A percentile compares a stretch with the other conserved stretches of the same genome.
Conservation (phyloP, 2,329 filamentous ascomycete genomes). For the Emydomyces testavorans region DNA sequence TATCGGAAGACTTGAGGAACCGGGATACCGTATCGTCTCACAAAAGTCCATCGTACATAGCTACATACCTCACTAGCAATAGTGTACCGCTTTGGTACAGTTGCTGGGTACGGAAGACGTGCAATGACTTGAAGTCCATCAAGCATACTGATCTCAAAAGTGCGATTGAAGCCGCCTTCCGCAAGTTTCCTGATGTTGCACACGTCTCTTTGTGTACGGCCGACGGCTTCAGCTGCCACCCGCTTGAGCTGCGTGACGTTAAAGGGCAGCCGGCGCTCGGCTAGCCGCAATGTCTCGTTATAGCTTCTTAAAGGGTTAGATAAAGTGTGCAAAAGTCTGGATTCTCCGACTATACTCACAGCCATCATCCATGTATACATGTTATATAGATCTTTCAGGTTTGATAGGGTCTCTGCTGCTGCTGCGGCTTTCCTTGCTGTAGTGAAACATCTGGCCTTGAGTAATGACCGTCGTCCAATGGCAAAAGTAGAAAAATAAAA, state of each 20-base stretch:
- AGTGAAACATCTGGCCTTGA: no score
- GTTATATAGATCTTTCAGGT: no score
- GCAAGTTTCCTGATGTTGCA: slow-evolving; percentile 23
- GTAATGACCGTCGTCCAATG: no score
- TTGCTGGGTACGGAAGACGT: slow-evolving; percentile 26
- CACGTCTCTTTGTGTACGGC: slow-evolving; percentile 13
- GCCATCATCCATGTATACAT: no score
- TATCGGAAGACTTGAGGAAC: slow-evolving; percentile 22
- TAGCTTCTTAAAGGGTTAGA: no score
- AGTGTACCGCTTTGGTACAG: slow-evolving; percentile 19
- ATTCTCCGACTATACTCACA: no score
- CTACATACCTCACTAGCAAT: slow-evolving; percentile 28
- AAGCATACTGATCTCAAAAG: slow-evolving; percentile 22
- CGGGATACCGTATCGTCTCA: slow-evolving; percentile 21
- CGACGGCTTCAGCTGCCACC: neutral
- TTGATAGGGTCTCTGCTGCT: no score
- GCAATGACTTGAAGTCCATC: slow-evolving; percentile 24
- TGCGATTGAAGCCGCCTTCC: slow-evolving; percentile 29
- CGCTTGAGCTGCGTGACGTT: slow-evolving; percentile 4
- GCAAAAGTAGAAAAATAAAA: no score
- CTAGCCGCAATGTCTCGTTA: slow-evolving; percentile 4
- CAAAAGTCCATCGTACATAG: slow-evolving; percentile 25
- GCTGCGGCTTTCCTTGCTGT: no score
- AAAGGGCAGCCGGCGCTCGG: neutral
- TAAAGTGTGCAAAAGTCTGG: no score